These are phyloP conservation scores for Dactylellina cionopaga DNA, from an alignment of 2,329 filamentous ascomycete species.

Conservation along the genomic window DNA sequence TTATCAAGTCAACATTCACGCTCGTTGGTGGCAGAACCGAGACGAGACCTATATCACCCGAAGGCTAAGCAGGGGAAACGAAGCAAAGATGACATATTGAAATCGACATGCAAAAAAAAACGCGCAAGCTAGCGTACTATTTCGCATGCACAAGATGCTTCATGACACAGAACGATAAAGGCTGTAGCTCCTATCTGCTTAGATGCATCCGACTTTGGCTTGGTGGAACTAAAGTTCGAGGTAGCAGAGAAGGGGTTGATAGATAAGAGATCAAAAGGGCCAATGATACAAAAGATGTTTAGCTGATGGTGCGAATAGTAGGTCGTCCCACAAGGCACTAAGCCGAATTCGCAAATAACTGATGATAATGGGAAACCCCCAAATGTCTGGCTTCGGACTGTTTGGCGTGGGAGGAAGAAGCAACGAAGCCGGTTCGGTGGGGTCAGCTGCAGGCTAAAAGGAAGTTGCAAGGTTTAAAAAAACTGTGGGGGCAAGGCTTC, in stretches of 20 bases:
- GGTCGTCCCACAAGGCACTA: conserved; percentile 52
- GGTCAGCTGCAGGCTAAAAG: conserved; percentile 52
- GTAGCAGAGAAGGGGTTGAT: conserved; percentile 43
- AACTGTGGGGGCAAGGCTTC: conserved; percentile 46
- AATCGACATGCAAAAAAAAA: conserved; percentile 34
- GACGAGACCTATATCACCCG: conserved; percentile 44
- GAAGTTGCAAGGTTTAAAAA: conserved; percentile 26
- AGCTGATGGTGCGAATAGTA: conserved; percentile 51
- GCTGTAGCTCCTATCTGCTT: conserved; percentile 41
- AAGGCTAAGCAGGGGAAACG: conserved; percentile 48
- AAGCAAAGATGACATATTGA: conserved; percentile 45
- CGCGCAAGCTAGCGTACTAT: conserved; percentile 47
- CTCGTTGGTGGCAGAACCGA: conserved; percentile 37
- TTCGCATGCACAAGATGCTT: conserved; percentile 44
- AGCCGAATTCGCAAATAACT: conserved; percentile 52
- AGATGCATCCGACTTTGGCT: conserved; percentile 47
- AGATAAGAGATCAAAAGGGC: conserved; percentile 52
- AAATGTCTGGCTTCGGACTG: conserved; percentile 44
- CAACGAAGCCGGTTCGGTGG: conserved; percentile 37
- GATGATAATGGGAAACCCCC: conserved; percentile 54
- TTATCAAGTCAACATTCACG: conserved; percentile 32
- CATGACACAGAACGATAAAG: conserved; percentile 53
- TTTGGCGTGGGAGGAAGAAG: conserved; percentile 51
- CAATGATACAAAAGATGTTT: conserved; percentile 53
- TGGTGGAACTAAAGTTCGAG: conserved; percentile 49